Evolutionary conservation across 208 protist genomes (phyloP).

Genomic region (Acanthamoeba healyi): DNA sequence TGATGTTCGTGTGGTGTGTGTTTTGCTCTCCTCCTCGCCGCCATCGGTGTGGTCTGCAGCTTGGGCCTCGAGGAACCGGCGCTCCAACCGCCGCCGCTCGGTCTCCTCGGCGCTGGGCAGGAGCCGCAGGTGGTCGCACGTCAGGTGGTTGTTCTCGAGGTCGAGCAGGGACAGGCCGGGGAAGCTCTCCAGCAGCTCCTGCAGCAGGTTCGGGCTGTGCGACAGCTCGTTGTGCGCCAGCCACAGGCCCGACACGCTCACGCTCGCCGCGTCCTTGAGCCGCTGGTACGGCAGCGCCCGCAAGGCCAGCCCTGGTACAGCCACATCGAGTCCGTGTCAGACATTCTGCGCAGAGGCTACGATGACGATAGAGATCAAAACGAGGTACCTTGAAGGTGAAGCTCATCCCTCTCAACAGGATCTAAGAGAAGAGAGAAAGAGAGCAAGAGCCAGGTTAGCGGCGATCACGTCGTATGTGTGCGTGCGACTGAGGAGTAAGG

Average conservation of each 20-base stretch:
- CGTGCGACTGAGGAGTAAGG: too few species aligned
- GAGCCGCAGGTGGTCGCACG: not conserved
- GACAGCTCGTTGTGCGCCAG: not conserved
- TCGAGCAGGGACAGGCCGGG: not conserved
- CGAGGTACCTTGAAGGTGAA: not conserved
- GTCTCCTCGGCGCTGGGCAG: not conserved
- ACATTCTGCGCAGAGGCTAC: too few species aligned
- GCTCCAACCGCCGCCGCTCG: too few species aligned
- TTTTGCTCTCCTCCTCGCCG: not conserved
- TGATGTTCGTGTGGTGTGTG: too few species aligned
- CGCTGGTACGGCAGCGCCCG: not conserved
- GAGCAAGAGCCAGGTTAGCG: too few species aligned
- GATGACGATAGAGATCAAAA: too few species aligned
- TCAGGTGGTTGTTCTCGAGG: not conserved
- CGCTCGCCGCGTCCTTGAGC: not conserved
- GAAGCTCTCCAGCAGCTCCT: constrained; percentile 14
- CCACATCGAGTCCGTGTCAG: too few species aligned
- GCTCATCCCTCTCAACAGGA: too few species aligned
- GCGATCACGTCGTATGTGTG: too few species aligned
- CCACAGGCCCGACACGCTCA: not conserved
- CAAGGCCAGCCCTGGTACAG: not conserved
- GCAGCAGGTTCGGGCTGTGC: constrained; percentile 5
- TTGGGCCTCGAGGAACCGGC: too few species aligned
- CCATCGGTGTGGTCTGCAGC: too few species aligned
- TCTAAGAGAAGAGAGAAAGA: too few species aligned